Evolutionary conservation across 352 stramenopile species (phyloP).

Genomic region (Pythium oligandrum): DNA sequence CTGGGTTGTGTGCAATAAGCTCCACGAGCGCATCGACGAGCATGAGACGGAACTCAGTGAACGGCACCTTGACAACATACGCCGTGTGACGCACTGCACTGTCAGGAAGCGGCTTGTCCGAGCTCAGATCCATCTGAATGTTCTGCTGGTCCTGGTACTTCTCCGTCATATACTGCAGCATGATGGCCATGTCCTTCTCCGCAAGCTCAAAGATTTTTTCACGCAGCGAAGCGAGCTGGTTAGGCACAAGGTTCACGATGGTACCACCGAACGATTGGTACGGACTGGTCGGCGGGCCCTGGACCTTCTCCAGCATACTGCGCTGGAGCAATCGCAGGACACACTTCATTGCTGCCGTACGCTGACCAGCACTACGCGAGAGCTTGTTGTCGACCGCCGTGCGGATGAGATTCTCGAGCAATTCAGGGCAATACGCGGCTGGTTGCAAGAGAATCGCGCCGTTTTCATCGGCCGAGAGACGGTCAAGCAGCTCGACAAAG

Average conservation of each 20-base stretch:
- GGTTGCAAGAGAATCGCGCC: constrained; percentile 86
- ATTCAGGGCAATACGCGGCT: constrained; percentile 72
- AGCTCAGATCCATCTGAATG: constrained; percentile 62
- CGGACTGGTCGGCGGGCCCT: constrained; percentile 69
- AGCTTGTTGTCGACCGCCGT: constrained; percentile 39
- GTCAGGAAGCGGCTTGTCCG: constrained; percentile 52
- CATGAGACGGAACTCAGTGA: constrained; percentile 85
- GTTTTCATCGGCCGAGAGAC: constrained; percentile 85
- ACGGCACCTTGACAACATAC: constrained; percentile 86
- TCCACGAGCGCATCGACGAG: constrained; percentile 85
- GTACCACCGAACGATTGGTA: constrained; percentile 84
- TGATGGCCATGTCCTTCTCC: constrained; percentile 56
- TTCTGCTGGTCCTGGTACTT: constrained; percentile 81
- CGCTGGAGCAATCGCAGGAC: constrained; percentile 76
- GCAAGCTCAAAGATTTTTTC: constrained; percentile 68
- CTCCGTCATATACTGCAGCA: constrained; percentile 67
- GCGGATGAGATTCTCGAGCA: constrained; percentile 78
- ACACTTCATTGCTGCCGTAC: constrained; percentile 82
- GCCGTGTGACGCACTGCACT: constrained; percentile 76
- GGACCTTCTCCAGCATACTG: constrained; percentile 67
- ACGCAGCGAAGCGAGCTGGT: constrained; percentile 68
- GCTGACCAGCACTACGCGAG: constrained; percentile 45
- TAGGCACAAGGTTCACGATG: constrained; percentile 80
- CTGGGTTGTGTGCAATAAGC: constrained; percentile 76
- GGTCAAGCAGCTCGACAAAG: constrained; percentile 85